phyloP scores from a whole-genome alignment of 345 rosid species.

The Salix arbutifolia region DNA sequence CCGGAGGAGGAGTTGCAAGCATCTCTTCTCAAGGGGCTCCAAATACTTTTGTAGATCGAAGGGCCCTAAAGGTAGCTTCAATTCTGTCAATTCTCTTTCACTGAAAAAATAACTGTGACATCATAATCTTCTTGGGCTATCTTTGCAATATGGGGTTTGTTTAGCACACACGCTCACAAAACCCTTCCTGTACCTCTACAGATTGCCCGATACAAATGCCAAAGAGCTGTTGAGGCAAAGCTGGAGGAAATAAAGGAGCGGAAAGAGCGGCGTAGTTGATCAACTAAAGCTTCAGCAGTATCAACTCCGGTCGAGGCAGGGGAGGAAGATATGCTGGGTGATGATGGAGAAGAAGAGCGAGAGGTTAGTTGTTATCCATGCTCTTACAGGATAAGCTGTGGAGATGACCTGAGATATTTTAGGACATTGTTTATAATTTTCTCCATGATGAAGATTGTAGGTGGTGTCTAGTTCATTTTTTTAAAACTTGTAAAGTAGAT shows the following conservation, averaged over 20 bases:
- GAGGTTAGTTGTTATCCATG: conserved; percentile 53
- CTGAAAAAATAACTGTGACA: background rate
- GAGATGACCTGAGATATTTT: background rate
- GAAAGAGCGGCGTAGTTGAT: conserved; percentile 78
- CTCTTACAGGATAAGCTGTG: background rate
- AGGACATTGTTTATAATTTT: background rate
- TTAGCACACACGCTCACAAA: background rate
- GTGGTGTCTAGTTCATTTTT: background rate
- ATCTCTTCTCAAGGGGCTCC: conserved; percentile 44
- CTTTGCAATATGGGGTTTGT: background rate
- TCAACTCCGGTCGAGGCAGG: conserved; percentile 80
- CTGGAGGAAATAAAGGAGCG: conserved; percentile 78
- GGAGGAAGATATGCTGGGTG: conserved; percentile 79
- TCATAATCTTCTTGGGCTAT: background rate
- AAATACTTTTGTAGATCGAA: conserved; percentile 55
- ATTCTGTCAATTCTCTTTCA: background rate
- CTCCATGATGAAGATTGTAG: background rate
- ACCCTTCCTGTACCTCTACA: conserved; percentile 15
- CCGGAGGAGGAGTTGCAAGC: conserved; percentile 66
- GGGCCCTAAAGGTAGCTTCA: conserved; percentile 71
- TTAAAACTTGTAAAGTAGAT: background rate
- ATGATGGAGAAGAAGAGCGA: conserved; percentile 95
- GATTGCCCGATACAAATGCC: conserved; percentile 86
- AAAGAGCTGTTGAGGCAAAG: conserved; percentile 78
- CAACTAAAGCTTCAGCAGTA: conserved; percentile 66